phyloP scores from a whole-genome alignment of 2,329 filamentous ascomycete genomes.

The Beauveria brongniartii region DNA sequence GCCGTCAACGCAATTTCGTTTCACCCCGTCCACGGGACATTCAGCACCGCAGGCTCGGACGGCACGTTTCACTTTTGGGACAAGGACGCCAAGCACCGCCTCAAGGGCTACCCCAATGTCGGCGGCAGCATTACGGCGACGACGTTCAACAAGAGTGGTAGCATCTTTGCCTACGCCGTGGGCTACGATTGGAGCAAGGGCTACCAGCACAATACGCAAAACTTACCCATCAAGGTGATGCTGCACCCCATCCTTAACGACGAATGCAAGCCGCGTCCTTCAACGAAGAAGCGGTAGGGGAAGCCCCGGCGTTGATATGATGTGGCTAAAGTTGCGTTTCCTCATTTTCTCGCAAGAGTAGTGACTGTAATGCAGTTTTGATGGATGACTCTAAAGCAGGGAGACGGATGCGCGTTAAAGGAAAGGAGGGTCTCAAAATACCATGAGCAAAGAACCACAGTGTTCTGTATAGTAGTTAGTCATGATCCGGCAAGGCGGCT shows the following conservation, averaged over 20 bases:
- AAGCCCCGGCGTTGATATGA: neutral
- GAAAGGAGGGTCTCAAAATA: neutral
- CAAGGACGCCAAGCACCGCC: constrained; percentile 78
- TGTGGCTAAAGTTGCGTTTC: neutral
- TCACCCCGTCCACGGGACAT: constrained; percentile 95
- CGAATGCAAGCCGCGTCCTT: constrained; percentile 55
- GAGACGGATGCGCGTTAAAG: neutral
- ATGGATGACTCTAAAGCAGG: neutral
- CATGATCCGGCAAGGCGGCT: neutral
- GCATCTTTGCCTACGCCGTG: constrained; percentile 79
- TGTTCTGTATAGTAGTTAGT: constrained; percentile 5
- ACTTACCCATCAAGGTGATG: constrained; percentile 73
- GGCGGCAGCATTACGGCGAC: constrained; percentile 84
- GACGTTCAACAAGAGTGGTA: constrained; percentile 81
- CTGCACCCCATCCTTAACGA: constrained; percentile 64
- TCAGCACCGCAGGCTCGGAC: constrained; percentile 90
- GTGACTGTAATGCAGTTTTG: neutral
- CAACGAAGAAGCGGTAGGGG: constrained; percentile 49
- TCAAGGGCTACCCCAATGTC: constrained; percentile 80
- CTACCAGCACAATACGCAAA: constrained; percentile 72
- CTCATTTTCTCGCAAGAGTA: too few species aligned
- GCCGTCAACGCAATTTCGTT: constrained; percentile 96
- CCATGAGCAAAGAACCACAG: neutral
- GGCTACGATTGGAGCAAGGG: constrained; percentile 99
- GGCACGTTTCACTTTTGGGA: constrained; percentile 98